Evolutionary conservation across 768 basidiomycete genomes (phyloP).

Genomic region (Phlebiopsis flavidoalba): DNA sequence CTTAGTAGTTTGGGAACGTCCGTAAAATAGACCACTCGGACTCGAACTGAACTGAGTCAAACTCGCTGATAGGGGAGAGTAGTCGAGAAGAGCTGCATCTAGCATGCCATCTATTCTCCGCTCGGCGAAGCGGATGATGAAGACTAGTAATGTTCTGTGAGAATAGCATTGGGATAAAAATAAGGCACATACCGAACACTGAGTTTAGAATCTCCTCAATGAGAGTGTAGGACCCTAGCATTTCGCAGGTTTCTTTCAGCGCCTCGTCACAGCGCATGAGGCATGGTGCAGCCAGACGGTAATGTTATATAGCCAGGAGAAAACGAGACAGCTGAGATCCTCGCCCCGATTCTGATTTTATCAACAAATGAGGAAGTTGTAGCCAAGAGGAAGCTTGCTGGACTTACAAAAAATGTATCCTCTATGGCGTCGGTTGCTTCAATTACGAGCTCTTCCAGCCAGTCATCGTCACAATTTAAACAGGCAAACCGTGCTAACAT

Average conservation of each 20-base stretch:
- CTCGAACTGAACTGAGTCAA: constrained; percentile 86
- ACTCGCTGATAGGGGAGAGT: constrained; percentile 70
- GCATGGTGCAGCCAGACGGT: constrained; percentile 88
- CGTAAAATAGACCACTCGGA: constrained; percentile 92
- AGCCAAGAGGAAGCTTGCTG: not conserved
- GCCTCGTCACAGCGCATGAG: constrained; percentile 82
- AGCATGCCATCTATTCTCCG: constrained; percentile 82
- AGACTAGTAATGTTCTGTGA: constrained; percentile 49
- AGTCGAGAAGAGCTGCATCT: constrained; percentile 79
- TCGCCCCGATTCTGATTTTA: constrained; percentile 66
- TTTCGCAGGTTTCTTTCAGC: constrained; percentile 74
- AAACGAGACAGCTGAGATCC: constrained; percentile 80
- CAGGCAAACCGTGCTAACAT: constrained; percentile 92
- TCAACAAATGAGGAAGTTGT: not conserved
- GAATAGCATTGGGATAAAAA: constrained; percentile 3
- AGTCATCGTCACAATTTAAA: constrained; percentile 81
- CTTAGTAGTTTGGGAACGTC: constrained; percentile 63
- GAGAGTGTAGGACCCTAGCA: constrained; percentile 77
- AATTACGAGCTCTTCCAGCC: constrained; percentile 90
- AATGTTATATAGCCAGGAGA: constrained; percentile 94
- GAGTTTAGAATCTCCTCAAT: constrained; percentile 93
- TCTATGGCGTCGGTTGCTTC: constrained; percentile 92
- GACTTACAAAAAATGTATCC: constrained; percentile 83
- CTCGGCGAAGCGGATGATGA: constrained; percentile 91
- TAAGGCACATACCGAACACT: constrained; percentile 64